phyloP scores from a whole-genome alignment of 495 filamentous ascomycete genomes.

The Sordaria brevicollis region DNA sequence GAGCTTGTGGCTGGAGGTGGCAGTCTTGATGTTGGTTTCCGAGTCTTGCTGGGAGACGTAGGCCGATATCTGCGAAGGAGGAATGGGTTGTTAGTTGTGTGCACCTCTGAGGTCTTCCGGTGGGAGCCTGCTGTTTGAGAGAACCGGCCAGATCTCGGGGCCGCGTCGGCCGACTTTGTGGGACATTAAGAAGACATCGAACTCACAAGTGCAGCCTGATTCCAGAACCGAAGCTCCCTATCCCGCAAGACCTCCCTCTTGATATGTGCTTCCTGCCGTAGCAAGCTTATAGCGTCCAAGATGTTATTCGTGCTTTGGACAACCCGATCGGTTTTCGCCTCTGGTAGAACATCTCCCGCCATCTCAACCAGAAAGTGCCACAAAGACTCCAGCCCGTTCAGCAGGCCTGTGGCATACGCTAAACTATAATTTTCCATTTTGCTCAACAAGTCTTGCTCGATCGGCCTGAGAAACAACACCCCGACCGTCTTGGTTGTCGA shows the following conservation, averaged over 20 bases:
- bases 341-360: not conserved
- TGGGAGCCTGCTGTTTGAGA: not conserved
- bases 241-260: not conserved
- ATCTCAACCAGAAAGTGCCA: not conserved
- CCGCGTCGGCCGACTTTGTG: too few species aligned
- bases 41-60: not conserved
- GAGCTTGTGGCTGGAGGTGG: constrained; percentile 22
- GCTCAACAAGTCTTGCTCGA: not conserved
- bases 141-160: too few species aligned
- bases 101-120: not conserved
- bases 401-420: not conserved
- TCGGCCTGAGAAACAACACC: not conserved
- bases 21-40: not conserved
- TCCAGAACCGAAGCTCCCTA: not conserved
- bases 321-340: not conserved
- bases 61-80: not conserved
- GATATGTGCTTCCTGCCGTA: not conserved
- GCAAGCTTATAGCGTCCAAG: not conserved
- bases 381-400: not conserved
- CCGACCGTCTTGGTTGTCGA: fast-evolving
- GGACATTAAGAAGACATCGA: too few species aligned
- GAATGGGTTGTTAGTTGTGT: not conserved
- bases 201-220: not conserved
- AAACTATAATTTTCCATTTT: fast-evolving
- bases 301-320: not conserved